Evolutionary conservation across 1,284 basidiomycete genomes (phyloP).

Genomic region (Sporisorium graminicola): DNA sequence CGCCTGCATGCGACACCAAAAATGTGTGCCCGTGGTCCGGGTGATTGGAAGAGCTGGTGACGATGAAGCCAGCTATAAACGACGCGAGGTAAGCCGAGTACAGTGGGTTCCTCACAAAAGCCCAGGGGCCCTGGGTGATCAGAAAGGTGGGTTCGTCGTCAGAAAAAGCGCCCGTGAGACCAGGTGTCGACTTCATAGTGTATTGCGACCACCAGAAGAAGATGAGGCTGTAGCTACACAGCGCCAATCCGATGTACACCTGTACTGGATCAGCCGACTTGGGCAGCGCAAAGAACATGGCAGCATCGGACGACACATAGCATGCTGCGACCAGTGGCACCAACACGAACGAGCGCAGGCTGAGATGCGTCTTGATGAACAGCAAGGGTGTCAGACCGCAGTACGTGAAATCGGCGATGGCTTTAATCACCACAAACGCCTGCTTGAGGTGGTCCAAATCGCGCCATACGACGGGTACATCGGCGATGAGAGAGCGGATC

Average conservation of each 20-base stretch:
- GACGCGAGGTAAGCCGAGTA: conserved; percentile 47
- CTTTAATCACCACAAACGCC: conserved; percentile 30
- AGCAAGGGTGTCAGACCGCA: conserved; percentile 30
- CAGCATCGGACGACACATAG: conserved; percentile 18
- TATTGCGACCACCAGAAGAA: conserved; percentile 52
- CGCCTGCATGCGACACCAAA: conserved; percentile 38
- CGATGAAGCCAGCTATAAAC: conserved; percentile 40
- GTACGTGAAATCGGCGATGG: conserved; percentile 31
- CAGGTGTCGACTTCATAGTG: conserved; percentile 20
- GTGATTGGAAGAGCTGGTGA: conserved; percentile 42
- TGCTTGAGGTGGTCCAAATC: conserved; percentile 27
- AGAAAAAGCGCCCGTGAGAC: conserved; percentile 34
- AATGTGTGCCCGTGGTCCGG: conserved; percentile 40
- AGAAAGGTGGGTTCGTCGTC: conserved; percentile 38
- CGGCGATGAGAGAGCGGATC: conserved; percentile 16
- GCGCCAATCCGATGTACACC: conserved; percentile 18
- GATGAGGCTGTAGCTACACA: conserved; percentile 31
- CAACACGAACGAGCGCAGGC: conserved; percentile 14
- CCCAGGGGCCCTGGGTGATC: conserved; percentile 38
- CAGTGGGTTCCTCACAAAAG: conserved; percentile 37
- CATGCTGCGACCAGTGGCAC: conserved; percentile 14
- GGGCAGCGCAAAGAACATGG: conserved; percentile 38
- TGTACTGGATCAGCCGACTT: conserved; percentile 39
- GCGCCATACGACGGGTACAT: conserved; percentile 30
- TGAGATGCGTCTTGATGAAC: conserved; percentile 30